Conservation (phyloP, 2,329 filamentous ascomycete species). For the Penicillium sp. region DNA sequence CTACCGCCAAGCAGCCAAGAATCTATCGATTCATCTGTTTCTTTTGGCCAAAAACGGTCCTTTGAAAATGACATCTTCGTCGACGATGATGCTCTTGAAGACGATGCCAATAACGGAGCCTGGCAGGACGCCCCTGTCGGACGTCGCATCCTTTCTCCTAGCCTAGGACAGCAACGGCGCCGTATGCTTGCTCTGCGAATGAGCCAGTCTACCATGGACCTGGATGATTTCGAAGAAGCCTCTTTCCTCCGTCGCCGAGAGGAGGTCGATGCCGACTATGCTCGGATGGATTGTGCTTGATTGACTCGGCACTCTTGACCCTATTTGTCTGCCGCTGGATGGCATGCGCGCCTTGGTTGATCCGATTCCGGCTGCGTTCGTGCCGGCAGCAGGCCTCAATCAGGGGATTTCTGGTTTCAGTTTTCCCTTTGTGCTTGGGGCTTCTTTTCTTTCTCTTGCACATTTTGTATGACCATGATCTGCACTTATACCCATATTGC, state of each 20-base stretch:
- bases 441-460: not conserved
- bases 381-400: not conserved
- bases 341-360: not conserved
- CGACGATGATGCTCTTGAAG: constrained; percentile 37
- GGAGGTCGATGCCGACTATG: constrained; percentile 34
- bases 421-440: not conserved
- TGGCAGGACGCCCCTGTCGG: constrained; percentile 26
- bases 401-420: not conserved
- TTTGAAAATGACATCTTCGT: constrained; percentile 37
- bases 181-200: constrained; percentile 16
- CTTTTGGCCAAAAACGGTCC: constrained; percentile 40
- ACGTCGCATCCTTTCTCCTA: constrained; percentile 34
- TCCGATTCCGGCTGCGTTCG: not conserved
- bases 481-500: not conserved
- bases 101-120: constrained; percentile 20
- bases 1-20: constrained; percentile 41
- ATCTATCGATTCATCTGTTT: constrained; percentile 26
- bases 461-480: not conserved
- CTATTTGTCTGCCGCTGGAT: not conserved
- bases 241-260: constrained; percentile 41
- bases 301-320: not conserved
- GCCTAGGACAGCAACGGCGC: constrained; percentile 27
- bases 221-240: constrained; percentile 45
- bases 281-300: constrained; percentile 35
- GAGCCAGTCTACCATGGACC: constrained; percentile 24